These are phyloP conservation scores for Durusdinium trenchii DNA, from an alignment of 73 alveolate genomes.

Conservation along the genomic window DNA sequence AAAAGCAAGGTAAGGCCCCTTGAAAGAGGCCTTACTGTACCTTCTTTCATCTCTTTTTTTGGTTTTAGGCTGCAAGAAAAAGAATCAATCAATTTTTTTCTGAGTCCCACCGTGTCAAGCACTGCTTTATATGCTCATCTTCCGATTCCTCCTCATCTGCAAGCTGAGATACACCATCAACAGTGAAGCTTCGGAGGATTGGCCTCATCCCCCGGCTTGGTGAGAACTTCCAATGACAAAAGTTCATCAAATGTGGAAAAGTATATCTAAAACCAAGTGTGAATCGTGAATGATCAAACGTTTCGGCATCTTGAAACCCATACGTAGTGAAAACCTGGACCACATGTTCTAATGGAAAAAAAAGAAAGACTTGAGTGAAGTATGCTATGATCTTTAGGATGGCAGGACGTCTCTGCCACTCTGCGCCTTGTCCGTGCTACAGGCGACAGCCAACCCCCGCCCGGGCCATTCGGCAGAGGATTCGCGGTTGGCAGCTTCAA, in stretches of 20 bases:
- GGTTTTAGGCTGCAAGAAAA: no score
- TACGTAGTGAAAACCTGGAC: no score
- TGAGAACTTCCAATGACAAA: not conserved
- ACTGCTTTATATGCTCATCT: not conserved
- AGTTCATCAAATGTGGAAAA: not conserved
- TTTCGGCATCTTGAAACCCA: not conserved
- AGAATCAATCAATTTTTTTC: not conserved
- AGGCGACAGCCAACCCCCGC: constrained; percentile 21
- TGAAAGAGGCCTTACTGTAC: not conserved
- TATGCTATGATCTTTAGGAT: no score
- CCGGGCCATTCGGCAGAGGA: not conserved
- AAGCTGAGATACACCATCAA: constrained; percentile 27
- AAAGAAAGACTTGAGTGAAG: no score
- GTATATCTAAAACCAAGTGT: not conserved
- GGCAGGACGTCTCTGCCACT: not conserved
- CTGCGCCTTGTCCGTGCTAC: constrained; percentile 32
- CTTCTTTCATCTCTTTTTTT: not conserved
- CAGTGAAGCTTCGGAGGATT: constrained; percentile 38
- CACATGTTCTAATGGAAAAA: no score
- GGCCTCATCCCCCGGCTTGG: constrained; percentile 1
- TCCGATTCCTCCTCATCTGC: constrained; percentile 28
- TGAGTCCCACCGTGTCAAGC: not conserved
- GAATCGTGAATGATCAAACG: not conserved
- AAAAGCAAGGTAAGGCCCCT: not conserved
- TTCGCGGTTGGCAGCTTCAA: constrained; percentile 44